Evolutionary conservation across 2,329 filamentous ascomycete genomes (phyloP), one percentile per base, ranked within the genome.

Genomic region (Fusarium abutilonis): DNA sequence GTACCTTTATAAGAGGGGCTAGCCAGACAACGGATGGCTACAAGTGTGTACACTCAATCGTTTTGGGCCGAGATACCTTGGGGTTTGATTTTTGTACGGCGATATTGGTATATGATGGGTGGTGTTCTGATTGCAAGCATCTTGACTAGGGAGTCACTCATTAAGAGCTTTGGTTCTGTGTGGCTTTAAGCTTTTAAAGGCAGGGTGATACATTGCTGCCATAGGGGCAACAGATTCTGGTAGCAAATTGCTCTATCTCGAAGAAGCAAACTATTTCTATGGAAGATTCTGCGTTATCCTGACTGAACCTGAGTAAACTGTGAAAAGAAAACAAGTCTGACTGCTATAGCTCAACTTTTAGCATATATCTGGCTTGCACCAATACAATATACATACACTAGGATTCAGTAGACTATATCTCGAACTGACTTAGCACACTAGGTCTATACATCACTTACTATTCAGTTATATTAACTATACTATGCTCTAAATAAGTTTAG

Each of bases 1-100:
- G 61, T 56, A 67, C 60, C 70, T 70, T 48, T 40, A 42, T 44
- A 42, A 58, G 60, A 70, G 46, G 44, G 43, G 35, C 35, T 38
- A 55, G 54, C 51, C 51, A 46, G 26, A 26, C 9, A 26, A 26
- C 5, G 23, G 23, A 26, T 54, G 63, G 44, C 57, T 57, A 54
- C 47, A 55, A 52, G 58, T 68, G 42, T 62, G 56, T 57, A 45
- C 36, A 50, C 32, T 57, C 56, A 52, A 43, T 57, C 42, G 13
- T 38, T 59, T 26, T 38, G 49, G 58, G 23, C 23, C 35, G 53
- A 66, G 53, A 65, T 66, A 60, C 49, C 62, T 62, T 62, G 44
- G 15, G 11, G 28, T 55, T 58, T 53, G 34, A 26, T 43, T 43
- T 64, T 52, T 21, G 14, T 11, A 29, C 39, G 32, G 28, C 10